Base-by-base conservation (phyloP, 768 basidiomycete genomes). In the Leccinum incarnatum region DNA sequence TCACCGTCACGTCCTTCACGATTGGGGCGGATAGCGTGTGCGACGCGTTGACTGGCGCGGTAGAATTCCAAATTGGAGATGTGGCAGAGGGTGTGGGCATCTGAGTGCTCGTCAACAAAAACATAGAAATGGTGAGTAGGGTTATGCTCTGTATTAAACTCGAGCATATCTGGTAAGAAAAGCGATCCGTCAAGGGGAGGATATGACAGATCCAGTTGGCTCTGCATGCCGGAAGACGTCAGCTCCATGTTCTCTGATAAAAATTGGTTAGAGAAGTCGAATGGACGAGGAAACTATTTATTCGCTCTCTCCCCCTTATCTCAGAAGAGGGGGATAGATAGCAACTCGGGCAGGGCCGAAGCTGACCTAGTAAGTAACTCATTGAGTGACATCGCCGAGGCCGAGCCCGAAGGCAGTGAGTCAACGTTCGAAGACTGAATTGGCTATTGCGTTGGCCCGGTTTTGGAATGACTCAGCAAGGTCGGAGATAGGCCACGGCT, bases 11-110 rank as follows among this genome's bases (percentile, higher is more conserved):
- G 59, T 1, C 58, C 75, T 68, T 34, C 51, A 2, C 75, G 70
- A 17, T 62, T 60, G 1, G 78, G 79, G 15, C 76, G 70, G 12
- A 81, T 46, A 25, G 64, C 58, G 60, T 77, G 77, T 0, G 79
- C 79, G 25, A 76, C 67, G 15, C 79, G 75, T 57, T 81, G 76
- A 45, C 72, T 74, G 9, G 80, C 81, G 10, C 76, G 75, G 17
- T 71, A 74, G 61, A 81, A 82, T 54, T 82, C 79, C 8, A 78
- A 55, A 52, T 75, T 74, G 5, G 76, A 71, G 29, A 82, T 72
- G 29, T 62, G 56, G 7, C 68, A 66, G 12, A 72, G 58, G 2
- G 12, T 45, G 5, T 67, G 49, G 23, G 29, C 8, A 17, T 37
- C 17, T 37, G 37, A 57, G 1, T 56, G 56, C 30, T 59, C 63